Evolutionary conservation across 2,329 filamentous ascomycete genomes (phyloP).

Genomic region (Colletotrichum eleusines): DNA sequence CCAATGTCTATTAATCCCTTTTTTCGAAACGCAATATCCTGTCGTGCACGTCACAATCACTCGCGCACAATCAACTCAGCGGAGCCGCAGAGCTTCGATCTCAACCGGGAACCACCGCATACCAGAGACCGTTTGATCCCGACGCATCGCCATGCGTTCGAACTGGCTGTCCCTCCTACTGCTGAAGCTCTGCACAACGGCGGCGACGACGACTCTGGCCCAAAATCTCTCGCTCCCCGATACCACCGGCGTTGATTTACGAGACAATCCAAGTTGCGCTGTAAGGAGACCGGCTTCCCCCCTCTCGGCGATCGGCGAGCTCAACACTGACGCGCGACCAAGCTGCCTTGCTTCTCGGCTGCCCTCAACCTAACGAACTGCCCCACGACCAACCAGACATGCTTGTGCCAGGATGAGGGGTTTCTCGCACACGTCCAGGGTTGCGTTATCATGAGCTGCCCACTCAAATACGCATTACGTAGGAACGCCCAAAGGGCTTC

Average conservation of each 20-base stretch:
- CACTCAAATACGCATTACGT: slow-evolving; percentile 24
- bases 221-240: slow-evolving; percentile 10
- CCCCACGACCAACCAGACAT: slow-evolving; percentile 12
- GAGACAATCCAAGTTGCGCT: slow-evolving; percentile 26
- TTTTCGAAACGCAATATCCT: neutral
- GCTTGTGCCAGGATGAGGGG: slow-evolving; percentile 16
- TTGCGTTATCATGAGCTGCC: slow-evolving; percentile 19
- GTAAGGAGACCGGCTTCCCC: neutral
- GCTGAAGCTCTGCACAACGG: neutral
- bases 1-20: neutral
- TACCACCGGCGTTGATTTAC: slow-evolving; percentile 5
- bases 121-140: neutral
- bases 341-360: slow-evolving; percentile 25
- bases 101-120: neutral
- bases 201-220: slow-evolving; percentile 17
- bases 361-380: slow-evolving; percentile 21
- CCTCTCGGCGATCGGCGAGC: neutral
- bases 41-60: neutral
- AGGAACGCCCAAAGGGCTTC: neutral
- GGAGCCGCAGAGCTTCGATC: neutral
- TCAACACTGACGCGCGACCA: neutral
- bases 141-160: neutral
- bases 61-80: neutral
- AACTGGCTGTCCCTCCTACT: neutral
- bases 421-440: slow-evolving; percentile 15